Conservation (phyloP, 2,329 filamentous ascomycete genomes). For the Colletotrichum euphorbiae region DNA sequence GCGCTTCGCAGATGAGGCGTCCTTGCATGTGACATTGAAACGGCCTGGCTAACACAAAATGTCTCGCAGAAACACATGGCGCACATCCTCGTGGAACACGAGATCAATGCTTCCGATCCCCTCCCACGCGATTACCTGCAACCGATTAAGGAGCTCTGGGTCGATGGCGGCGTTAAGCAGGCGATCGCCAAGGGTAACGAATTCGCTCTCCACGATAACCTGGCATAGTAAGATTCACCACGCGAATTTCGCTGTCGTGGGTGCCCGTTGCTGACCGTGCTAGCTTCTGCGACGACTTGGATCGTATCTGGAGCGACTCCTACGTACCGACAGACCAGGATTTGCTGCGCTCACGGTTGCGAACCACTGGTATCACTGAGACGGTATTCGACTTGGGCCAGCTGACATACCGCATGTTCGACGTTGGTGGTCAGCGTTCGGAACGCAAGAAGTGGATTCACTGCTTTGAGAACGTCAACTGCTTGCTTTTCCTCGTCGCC, state of each 20-base stretch:
- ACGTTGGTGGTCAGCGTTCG: slow-evolving; percentile 90
- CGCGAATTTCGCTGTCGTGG: neutral
- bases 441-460: slow-evolving; percentile 99
- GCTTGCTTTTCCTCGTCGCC: slow-evolving; percentile 91
- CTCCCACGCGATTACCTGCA: slow-evolving; percentile 82
- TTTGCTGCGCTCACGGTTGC: slow-evolving; percentile 87
- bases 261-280: slow-evolving; percentile 12
- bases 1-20: neutral
- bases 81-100: slow-evolving; percentile 80
- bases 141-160: slow-evolving; percentile 88
- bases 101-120: slow-evolving; percentile 84
- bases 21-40: slow-evolving; percentile 7
- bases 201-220: slow-evolving; percentile 94
- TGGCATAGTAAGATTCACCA: slow-evolving; percentile 79
- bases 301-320: slow-evolving; percentile 78
- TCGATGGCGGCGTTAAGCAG: slow-evolving; percentile 82
- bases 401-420: slow-evolving; percentile 96
- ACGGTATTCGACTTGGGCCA: slow-evolving; percentile 93
- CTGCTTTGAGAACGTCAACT: slow-evolving; percentile 94
- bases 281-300: slow-evolving; percentile 86
- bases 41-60: slow-evolving; percentile 43
- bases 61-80: slow-evolving; percentile 77
- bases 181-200: slow-evolving; percentile 96
- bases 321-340: slow-evolving; percentile 96
- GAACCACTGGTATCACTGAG: slow-evolving; percentile 96